phyloP scores from a whole-genome alignment of 805 yeast genomes.

The Candida endomychidarum region DNA sequence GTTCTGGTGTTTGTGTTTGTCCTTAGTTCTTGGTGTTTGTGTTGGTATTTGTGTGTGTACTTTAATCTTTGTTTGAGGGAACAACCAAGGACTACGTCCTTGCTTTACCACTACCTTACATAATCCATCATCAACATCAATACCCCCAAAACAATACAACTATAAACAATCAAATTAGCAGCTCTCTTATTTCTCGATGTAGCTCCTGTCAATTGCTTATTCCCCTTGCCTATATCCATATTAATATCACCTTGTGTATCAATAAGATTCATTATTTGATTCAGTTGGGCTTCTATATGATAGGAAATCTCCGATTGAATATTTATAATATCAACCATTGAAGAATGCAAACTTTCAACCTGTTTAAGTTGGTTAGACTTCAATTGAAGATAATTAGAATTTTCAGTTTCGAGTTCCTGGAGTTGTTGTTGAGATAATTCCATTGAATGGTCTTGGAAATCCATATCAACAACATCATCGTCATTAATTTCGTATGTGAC shows the following conservation, averaged over 20 bases:
- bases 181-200: slow-evolving; percentile 57
- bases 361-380: slow-evolving; percentile 62
- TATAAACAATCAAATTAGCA: slow-evolving; percentile 36
- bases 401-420: slow-evolving; percentile 58
- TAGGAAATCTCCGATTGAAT: slow-evolving; percentile 72
- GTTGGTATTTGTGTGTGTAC: no score
- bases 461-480: slow-evolving; percentile 4
- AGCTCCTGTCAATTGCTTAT: slow-evolving; percentile 66
- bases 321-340: slow-evolving; percentile 71
- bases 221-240: slow-evolving; percentile 67
- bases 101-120: slow-evolving; percentile 17
- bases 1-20: no score
- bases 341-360: slow-evolving; percentile 57
- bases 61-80: no score
- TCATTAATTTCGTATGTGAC: slow-evolving; percentile 3
- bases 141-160: slow-evolving; percentile 35
- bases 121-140: slow-evolving; percentile 38
- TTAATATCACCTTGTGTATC: slow-evolving; percentile 69
- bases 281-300: slow-evolving; percentile 72
- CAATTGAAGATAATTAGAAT: slow-evolving; percentile 50
- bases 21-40: no score
- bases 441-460: slow-evolving; percentile 16
- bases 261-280: slow-evolving; percentile 59
- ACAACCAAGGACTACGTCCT: no score
- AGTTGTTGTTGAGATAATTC: slow-evolving; percentile 53